phyloP scores from a whole-genome alignment of 768 basidiomycete genomes.

The Macrolepiota fuliginosa region DNA sequence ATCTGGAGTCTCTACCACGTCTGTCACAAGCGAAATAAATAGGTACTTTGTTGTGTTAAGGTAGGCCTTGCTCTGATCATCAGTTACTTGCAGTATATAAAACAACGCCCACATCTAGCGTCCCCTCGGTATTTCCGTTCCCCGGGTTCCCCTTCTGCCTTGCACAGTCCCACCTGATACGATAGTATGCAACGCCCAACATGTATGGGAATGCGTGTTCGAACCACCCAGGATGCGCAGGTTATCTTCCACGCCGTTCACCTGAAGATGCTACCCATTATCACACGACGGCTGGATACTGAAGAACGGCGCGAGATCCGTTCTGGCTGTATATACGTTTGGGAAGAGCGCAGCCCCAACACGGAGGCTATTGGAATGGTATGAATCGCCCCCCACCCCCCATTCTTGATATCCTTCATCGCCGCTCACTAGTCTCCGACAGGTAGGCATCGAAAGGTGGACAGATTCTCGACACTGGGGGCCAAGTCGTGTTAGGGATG shows the following conservation, averaged over 20 bases:
- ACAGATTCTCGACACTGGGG: constrained; percentile 82
- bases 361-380: constrained; percentile 64
- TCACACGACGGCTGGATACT: constrained; percentile 68
- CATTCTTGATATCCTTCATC: constrained; percentile 12
- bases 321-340: constrained; percentile 78
- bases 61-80: constrained; percentile 24
- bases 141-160: not conserved
- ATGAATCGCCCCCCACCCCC: constrained; percentile 20
- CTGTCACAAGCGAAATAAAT: constrained; percentile 9
- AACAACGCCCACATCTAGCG: not conserved
- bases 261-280: constrained; percentile 56
- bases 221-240: constrained; percentile 65
- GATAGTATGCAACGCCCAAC: constrained; percentile 64
- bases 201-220: constrained; percentile 59
- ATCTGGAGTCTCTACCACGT: constrained; percentile 2
- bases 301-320: constrained; percentile 69
- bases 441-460: constrained; percentile 82
- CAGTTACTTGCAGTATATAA: constrained; percentile 17
- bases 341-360: constrained; percentile 76
- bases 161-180: not conserved
- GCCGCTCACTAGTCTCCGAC: constrained; percentile 7
- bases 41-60: constrained; percentile 18
- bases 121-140: not conserved
- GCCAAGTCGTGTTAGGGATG: constrained; percentile 74
- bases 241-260: constrained; percentile 74